Evolutionary conservation across 352 stramenopile genomes (phyloP).

Genomic region (Globisporangium paroecandrum): DNA sequence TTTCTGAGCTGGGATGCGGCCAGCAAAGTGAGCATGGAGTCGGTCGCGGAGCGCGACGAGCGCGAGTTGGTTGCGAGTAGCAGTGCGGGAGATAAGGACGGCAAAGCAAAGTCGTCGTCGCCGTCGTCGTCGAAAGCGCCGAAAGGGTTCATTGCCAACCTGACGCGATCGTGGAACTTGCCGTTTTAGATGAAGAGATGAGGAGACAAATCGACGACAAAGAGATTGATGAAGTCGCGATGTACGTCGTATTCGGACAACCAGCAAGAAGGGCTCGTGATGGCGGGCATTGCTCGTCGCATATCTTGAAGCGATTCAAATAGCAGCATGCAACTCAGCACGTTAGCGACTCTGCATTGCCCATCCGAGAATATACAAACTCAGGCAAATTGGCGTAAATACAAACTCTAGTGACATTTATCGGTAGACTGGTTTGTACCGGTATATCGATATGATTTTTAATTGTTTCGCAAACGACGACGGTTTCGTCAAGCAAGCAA

Average conservation of each 20-base stretch:
- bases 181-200: conserved; percentile 23
- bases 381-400: background rate
- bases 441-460: no score
- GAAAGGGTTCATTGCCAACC: conserved; percentile 28
- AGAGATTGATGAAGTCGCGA: background rate
- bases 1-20: conserved; percentile 27
- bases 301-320: background rate
- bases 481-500: background rate
- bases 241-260: background rate
- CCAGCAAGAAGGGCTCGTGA: background rate
- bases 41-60: conserved; percentile 12
- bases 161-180: conserved; percentile 43
- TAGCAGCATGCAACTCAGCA: no score
- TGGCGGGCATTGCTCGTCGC: background rate
- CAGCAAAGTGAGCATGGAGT: conserved; percentile 28
- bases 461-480: background rate
- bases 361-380: background rate
- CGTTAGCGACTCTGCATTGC: background rate
- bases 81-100: background rate
- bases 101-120: background rate
- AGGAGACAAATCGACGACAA: background rate
- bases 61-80: conserved; percentile 17
- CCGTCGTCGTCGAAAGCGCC: background rate
- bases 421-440: no score
- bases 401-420: background rate